These are phyloP conservation scores for Onygenales sp. DNA, from an alignment of 2,329 filamentous ascomycete genomes.

Conservation along the genomic window DNA sequence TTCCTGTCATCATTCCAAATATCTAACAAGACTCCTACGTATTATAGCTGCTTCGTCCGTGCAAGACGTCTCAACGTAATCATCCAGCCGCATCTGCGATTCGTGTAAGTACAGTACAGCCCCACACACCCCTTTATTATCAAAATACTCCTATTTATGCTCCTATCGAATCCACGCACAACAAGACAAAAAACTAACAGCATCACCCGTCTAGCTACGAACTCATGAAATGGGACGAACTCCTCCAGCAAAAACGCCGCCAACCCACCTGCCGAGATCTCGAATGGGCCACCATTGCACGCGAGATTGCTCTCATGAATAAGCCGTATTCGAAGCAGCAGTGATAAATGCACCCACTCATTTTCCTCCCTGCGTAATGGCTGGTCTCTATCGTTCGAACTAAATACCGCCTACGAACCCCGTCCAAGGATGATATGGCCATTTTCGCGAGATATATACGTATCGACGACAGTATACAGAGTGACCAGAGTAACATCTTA, in stretches of 20 bases:
- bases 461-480: too few relatives aligned
- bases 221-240: conserved; percentile 90
- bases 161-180: background rate
- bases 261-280: conserved; percentile 61
- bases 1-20: background rate
- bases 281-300: conserved; percentile 80
- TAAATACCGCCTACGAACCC: background rate
- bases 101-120: conserved; percentile 49
- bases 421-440: too few relatives aligned
- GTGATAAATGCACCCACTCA: background rate
- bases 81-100: conserved; percentile 90
- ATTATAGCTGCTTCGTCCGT: conserved; percentile 71
- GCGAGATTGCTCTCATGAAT: conserved; percentile 94
- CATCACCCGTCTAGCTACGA: conserved; percentile 50
- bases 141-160: background rate
- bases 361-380: too few relatives aligned
- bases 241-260: conserved; percentile 49
- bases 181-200: background rate
- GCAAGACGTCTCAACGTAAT: conserved; percentile 92
- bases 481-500: too few relatives aligned
- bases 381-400: background rate
- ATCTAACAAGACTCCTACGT: background rate
- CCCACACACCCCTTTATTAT: background rate
- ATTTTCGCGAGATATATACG: too few relatives aligned
- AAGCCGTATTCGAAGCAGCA: conserved; percentile 58